Evolutionary conservation across 805 yeast genomes (phyloP).

Genomic region (Saccharomycopsis fermentans): DNA sequence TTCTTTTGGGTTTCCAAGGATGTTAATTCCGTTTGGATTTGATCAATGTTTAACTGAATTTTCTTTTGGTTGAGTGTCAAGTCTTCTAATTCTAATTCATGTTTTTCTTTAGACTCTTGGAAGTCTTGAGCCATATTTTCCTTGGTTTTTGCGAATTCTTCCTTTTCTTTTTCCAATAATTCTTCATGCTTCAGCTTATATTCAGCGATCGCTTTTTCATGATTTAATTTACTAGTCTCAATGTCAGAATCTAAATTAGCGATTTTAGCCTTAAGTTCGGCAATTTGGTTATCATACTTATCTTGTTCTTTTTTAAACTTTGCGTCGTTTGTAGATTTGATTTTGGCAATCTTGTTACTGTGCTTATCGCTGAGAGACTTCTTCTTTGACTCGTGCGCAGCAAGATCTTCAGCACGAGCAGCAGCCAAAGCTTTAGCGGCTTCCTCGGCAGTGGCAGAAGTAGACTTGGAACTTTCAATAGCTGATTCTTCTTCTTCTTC

Average conservation of each 20-base stretch:
- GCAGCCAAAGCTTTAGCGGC: constrained; percentile 3
- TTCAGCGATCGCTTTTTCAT: constrained; percentile 9
- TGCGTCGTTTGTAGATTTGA: constrained; percentile 12
- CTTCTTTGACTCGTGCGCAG: neutral
- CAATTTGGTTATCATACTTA: constrained; percentile 13
- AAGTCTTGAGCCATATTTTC: constrained; percentile 12
- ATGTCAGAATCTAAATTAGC: constrained; percentile 6
- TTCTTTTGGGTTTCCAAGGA: constrained; percentile 12
- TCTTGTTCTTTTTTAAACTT: constrained; percentile 12
- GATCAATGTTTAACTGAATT: constrained; percentile 7
- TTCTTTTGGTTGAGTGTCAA: constrained; percentile 15
- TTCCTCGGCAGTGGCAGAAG: constrained; percentile 1
- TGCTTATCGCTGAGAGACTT: constrained; percentile 10
- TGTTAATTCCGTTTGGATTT: constrained; percentile 13
- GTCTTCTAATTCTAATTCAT: constrained; percentile 12
- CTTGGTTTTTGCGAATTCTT: constrained; percentile 8
- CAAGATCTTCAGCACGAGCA: neutral
- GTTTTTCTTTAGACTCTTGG: constrained; percentile 2
- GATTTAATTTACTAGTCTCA: constrained; percentile 4
- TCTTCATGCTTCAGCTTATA: constrained; percentile 10
- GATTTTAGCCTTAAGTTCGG: constrained; percentile 11
- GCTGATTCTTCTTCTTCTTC: neutral
- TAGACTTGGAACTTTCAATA: neutral
- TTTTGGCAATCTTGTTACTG: constrained; percentile 9
- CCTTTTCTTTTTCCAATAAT: constrained; percentile 5